Evolutionary conservation across 2,329 filamentous ascomycete genomes (phyloP), one percentile per base, ranked within the genome.

Genomic region (Epichloe glyceriae): DNA sequence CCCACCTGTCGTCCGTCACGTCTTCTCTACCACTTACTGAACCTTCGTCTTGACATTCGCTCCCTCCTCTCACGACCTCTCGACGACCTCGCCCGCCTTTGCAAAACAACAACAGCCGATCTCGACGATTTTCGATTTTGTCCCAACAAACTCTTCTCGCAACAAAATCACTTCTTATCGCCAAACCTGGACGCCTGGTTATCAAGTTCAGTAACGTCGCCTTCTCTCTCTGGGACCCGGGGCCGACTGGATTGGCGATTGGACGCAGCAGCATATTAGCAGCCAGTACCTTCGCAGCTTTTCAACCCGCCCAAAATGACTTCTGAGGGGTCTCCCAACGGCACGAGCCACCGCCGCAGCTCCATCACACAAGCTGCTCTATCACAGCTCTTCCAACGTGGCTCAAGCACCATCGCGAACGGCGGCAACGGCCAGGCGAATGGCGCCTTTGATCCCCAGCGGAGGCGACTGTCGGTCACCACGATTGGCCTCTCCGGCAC

Each of bases 401-500:
- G 72, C 59, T 74, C 75, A 58, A 79, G 77, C 3, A 68, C 73
- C 51, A 17, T 6, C n/a, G 44, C 50, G 5, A 70, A 71, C 51
- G 64, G 71, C 52, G 68, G 68, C 33, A 60, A 57, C 50, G 64
- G 67, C 26, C 64, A 61, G 49, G 65, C 64, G 43, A 63, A 70
- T 47, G 65, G 67, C 35, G 67, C 73, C 30, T 73, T 78, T 55
- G 75, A 82, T 50, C 71, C 75, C 56, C 76, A 78, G 55, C 79
- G 81, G 52, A 82, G 85, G 53, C 80, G 86, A 45, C 77, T 89
- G 56, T 90, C 86, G 43, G 79, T 89, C 61, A 83, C 80, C 44
- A 87, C 85, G 4, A 69, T 88, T 33, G 85, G 86, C 35, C 72
- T 88, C n/a, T 85, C 83, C 4, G 85, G 85, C 56, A 76, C 76